Base-by-base conservation (phyloP, 768 basidiomycete genomes). In the Collybia mongolica region DNA sequence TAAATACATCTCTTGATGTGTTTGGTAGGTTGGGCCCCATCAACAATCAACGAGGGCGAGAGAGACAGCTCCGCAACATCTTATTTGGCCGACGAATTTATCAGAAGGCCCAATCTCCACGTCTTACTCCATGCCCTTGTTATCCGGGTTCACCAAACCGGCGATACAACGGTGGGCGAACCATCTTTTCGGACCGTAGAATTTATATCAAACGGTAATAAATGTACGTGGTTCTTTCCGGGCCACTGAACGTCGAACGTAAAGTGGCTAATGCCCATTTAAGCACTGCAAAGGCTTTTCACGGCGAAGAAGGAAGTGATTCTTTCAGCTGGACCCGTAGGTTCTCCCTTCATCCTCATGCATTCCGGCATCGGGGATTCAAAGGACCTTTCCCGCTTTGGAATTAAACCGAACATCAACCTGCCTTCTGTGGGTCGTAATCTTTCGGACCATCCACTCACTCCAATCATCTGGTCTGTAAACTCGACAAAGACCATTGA, bases 361-460 rank as follows among this genome's bases (percentile, higher is more conserved):
- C 48, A 53, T 14, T 61, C 62, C 8, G 62, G 63, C 17, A 64
- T 65, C 24, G 59, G 61, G 2, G 49, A 56, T 24, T 6, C 35
- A 6, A 20, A 20, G 6, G 54, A 58, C 2, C 43, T 62, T 15
- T 19, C 19, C 19, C 32, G 38, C n/a, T 39, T 55, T 17, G 60
- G 60, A 12, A 62, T 70, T 42, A 35, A 55, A 17, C 38, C 63
- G 2, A 28, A 65, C 20, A 54, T 66, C 28, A 46, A 67, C 32
- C 42, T 61, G 17, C 62, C 69, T 12, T 54, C 57, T 38, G 64
- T 71, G 17, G 68, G 69, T 5, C 52, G 59, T 41, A 60, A 66
- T 41, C 41, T 71, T 40, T 52, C 56, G n/a, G 67, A 67, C 52
- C 67, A 68, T 26, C 48, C 60, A 1, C 39, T 54, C 12, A 45